Evolutionary conservation across 140 eudicot species (phyloP).

Genomic region (Ambrosia hybrid): DNA sequence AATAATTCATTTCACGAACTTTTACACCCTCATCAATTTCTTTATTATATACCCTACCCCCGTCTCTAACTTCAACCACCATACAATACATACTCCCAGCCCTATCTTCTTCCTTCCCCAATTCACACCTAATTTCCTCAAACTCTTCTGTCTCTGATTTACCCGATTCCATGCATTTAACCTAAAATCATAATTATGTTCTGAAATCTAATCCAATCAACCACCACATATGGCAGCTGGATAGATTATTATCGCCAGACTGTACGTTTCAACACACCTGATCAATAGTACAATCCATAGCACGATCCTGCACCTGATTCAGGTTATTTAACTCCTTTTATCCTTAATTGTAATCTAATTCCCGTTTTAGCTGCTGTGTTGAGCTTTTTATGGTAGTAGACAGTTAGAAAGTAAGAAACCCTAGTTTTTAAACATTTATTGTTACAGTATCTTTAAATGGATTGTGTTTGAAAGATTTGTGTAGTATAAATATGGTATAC

Average conservation of each 20-base stretch:
- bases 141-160: neutral
- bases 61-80: too few species aligned
- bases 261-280: constrained; percentile 12
- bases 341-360: constrained; percentile 9
- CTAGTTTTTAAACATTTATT: constrained; percentile 4
- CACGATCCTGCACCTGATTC: constrained; percentile 10
- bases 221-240: constrained; percentile 22
- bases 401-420: constrained; percentile 9
- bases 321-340: constrained; percentile 10
- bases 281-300: constrained; percentile 17
- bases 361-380: constrained; percentile 14
- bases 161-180: neutral
- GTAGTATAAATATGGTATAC: too few species aligned
- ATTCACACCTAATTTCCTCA: constrained; percentile 21
- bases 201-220: neutral
- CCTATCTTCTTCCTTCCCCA: neutral
- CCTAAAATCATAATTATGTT: neutral
- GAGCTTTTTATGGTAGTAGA: constrained; percentile 26
- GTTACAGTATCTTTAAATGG: constrained; percentile 12
- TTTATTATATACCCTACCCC: too few species aligned
- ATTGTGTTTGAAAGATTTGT: neutral
- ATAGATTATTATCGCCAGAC: constrained; percentile 17
- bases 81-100: too few species aligned
- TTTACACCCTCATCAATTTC: too few species aligned
- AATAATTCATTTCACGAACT: too few species aligned